Evolutionary conservation across 495 filamentous ascomycete species (phyloP).

Genomic region (Penicillium tannophilum): DNA sequence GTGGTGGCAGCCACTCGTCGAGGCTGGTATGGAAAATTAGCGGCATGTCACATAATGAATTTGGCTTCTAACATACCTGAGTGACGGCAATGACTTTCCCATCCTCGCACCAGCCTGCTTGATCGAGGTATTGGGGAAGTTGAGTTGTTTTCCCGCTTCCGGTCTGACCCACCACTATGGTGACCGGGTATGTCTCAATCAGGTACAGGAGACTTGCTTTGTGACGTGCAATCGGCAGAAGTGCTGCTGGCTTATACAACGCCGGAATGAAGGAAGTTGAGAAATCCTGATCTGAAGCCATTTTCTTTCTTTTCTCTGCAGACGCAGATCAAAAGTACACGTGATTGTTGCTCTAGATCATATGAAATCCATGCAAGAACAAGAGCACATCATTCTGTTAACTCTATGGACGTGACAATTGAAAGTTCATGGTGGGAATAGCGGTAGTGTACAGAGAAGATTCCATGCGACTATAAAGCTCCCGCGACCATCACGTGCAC

Average conservation of each 20-base stretch:
- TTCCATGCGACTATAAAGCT: constrained; percentile 23
- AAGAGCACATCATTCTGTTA: constrained; percentile 6
- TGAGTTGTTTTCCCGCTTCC: constrained; percentile 91
- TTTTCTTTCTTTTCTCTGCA: constrained; percentile 25
- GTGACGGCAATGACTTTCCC: constrained; percentile 85
- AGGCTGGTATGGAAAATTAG: constrained; percentile 58
- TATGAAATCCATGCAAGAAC: not conserved
- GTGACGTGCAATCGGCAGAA: constrained; percentile 79
- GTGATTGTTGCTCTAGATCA: not conserved
- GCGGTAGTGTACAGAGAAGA: constrained; percentile 8
- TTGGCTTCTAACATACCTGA: constrained; percentile 61
- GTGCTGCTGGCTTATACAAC: constrained; percentile 73
- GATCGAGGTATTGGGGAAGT: constrained; percentile 82
- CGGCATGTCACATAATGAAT: not conserved
- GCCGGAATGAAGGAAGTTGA: constrained; percentile 69
- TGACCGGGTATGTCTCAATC: constrained; percentile 75
- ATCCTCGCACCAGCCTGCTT: constrained; percentile 86
- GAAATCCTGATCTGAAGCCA: constrained; percentile 57
- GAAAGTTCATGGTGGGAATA: constrained; percentile 8
- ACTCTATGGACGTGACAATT: constrained; percentile 4
- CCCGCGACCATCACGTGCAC: constrained; percentile 36
- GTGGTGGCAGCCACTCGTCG: constrained; percentile 91
- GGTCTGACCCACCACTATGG: constrained; percentile 87
- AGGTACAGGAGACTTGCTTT: constrained; percentile 73
- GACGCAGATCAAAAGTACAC: not conserved